Conservation (phyloP, 2,329 filamentous ascomycete genomes). For the Trematosphaeria pertusa region DNA sequence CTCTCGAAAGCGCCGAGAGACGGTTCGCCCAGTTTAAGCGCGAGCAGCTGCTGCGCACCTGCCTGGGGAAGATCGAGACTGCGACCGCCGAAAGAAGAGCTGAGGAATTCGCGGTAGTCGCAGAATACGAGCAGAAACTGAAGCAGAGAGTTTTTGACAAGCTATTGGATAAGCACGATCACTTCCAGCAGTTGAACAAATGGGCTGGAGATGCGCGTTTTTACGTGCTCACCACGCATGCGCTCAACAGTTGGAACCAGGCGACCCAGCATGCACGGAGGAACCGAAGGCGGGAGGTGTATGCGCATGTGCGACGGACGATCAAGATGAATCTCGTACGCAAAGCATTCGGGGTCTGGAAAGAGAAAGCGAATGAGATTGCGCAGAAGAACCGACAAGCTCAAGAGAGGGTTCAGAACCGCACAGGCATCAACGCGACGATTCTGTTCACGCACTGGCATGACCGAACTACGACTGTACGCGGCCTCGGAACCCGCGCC, state of each 20-base stretch:
- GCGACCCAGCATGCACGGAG: conserved; percentile 59
- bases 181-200: conserved; percentile 56
- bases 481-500: conserved; percentile 29
- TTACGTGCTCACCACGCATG: conserved; percentile 60
- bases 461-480: conserved; percentile 40
- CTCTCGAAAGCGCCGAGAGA: conserved; percentile 38
- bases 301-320: conserved; percentile 60
- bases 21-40: conserved; percentile 41
- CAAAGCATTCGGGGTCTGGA: conserved; percentile 48
- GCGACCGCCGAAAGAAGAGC: conserved; percentile 30
- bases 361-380: conserved; percentile 28
- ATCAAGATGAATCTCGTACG: conserved; percentile 62
- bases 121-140: conserved; percentile 51
- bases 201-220: conserved; percentile 64
- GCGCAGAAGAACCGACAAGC: conserved; percentile 41
- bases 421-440: conserved; percentile 30
- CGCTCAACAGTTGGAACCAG: conserved; percentile 60
- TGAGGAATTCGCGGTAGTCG: conserved; percentile 46
- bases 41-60: conserved; percentile 31
- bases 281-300: conserved; percentile 62
- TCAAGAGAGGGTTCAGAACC: conserved; percentile 28
- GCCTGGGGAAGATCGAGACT: conserved; percentile 36
- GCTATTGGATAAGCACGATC: conserved; percentile 47
- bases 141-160: conserved; percentile 47
- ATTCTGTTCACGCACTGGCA: conserved; percentile 53